Base-by-base conservation (phyloP, 1,284 basidiomycete genomes). In the Naganishia sp. region DNA sequence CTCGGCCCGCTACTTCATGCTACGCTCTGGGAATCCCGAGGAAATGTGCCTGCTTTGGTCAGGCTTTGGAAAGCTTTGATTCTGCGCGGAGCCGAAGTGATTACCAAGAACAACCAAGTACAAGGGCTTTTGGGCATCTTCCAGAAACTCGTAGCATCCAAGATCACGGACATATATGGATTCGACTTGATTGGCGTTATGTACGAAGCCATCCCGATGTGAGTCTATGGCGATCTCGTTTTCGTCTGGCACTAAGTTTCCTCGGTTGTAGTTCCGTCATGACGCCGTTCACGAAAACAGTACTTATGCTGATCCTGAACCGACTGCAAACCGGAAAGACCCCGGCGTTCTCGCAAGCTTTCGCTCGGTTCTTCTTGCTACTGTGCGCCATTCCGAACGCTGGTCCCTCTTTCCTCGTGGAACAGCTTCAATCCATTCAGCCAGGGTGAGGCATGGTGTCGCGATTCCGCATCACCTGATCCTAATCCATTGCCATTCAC, bases 21-120 rank as follows among this genome's bases (percentile, higher is more conserved):
- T 0, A 83, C 87, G 2, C 84, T 90, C 21, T 99, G 96, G 95
- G 89, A 92, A 77, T 90, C 93, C 75, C 89, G 94, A 70, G 95
- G 95, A n/a, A 95, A 90, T 74, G 88, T 99, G 25, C 95, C 95
- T 0, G 94, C 94, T 1, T 85, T 99, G 0, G 94, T 96, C 10
- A 87, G 92, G 69, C 83, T 98, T 10, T 83, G 98, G 64, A 88
- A 88, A 69, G 92, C 93, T 0, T 94, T 93, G 80, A 81, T 99
- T 13, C 80, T 83, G 2, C 85, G 88, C 31, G 94, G 92, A 66
- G 84, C 86, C 0, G 73, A 75, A 1, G 80, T 86, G 69, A 90
- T 98, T 81, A 83, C 89, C n/a, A 83, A 82, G 7, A 82, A 85
- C 18, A 88, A 88, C 1, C 92, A 95, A 74, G 81, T 95, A 23